A percentile compares a stretch with the other conserved stretches of the same genome.
These are phyloP conservation scores for Cutaneotrichosporon mucoides DNA, from an alignment of 1,284 basidiomycete genomes.

Conservation along the genomic window DNA sequence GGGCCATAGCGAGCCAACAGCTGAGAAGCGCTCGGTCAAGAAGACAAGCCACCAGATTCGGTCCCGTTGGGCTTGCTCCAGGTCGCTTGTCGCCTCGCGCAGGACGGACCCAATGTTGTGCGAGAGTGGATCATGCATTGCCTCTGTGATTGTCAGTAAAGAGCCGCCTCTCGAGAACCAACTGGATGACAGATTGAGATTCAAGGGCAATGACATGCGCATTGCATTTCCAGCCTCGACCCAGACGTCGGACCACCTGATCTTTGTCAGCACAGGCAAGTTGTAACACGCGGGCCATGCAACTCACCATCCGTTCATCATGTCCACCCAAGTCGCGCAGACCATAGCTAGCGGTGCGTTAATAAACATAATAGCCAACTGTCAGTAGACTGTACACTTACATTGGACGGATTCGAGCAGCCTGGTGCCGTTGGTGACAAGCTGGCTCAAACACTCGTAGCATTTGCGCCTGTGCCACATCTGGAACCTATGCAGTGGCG, in stretches of 20 bases:
- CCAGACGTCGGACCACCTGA: constrained; percentile 38
- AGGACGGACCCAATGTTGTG: constrained; percentile 17
- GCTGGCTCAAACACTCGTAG: constrained; percentile 21
- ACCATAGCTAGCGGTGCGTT: constrained; percentile 19
- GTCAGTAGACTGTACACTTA: constrained; percentile 7
- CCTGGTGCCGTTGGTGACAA: constrained; percentile 18
- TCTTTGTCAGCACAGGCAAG: not conserved
- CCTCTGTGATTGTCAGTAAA: not conserved
- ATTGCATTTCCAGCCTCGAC: constrained; percentile 32
- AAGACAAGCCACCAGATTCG: constrained; percentile 42
- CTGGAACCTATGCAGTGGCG: constrained; percentile 36
- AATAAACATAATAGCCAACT: too few relatives aligned
- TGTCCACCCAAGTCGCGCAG: constrained; percentile 30
- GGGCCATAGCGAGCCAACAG: constrained; percentile 7
- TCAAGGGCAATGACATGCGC: constrained; percentile 31
- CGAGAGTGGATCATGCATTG: constrained; percentile 6
- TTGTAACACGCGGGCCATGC: too few relatives aligned
- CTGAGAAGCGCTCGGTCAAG: constrained; percentile 22
- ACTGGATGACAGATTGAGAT: constrained; percentile 34
- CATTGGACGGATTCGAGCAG: constrained; percentile 34
- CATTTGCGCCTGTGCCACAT: constrained; percentile 43
- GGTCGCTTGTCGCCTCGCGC: not conserved
- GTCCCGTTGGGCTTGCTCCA: constrained; percentile 39
- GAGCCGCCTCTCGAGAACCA: not conserved
- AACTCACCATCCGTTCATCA: constrained; percentile 37